A percentile compares a stretch with the other conserved stretches of the same genome.
Evolutionary conservation across 768 basidiomycete species (phyloP).

Genomic region (Boletellus ananas): DNA sequence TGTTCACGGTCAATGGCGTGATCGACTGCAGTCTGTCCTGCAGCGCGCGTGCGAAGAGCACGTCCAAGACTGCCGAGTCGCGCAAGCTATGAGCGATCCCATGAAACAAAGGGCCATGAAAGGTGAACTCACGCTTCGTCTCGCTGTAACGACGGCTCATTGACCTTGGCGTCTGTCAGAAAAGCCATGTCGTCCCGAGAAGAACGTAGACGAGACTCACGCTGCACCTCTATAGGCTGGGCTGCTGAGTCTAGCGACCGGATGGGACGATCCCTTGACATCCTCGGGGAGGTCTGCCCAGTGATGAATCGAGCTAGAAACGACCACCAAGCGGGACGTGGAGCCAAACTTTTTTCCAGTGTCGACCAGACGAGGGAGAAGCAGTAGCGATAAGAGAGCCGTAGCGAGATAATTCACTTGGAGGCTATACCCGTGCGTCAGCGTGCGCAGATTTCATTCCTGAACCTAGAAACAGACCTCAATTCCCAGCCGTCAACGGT

Average conservation of each 20-base stretch:
- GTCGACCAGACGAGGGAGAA: slow-evolving; percentile 30
- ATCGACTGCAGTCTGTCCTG: slow-evolving; percentile 16
- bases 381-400: slow-evolving; percentile 28
- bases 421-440: slow-evolving; percentile 16
- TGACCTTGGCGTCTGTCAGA: slow-evolving; percentile 3
- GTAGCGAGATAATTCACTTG: slow-evolving; percentile 37
- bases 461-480: slow-evolving; percentile 26
- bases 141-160: slow-evolving; percentile 21
- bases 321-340: slow-evolving; percentile 28
- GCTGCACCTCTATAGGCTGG: slow-evolving; percentile 15
- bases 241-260: slow-evolving; percentile 23
- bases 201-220: slow-evolving; percentile 7
- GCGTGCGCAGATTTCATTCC: neutral
- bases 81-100: neutral
- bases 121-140: slow-evolving; percentile 24
- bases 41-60: slow-evolving; percentile 31
- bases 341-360: slow-evolving; percentile 23
- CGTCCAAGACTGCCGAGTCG: slow-evolving; percentile 23
- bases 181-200: neutral
- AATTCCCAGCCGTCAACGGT: slow-evolving; percentile 47
- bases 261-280: slow-evolving; percentile 16
- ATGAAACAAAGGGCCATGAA: neutral
- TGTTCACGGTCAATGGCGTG: slow-evolving; percentile 13
- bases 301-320: slow-evolving; percentile 30
- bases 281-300: slow-evolving; percentile 16